Percentiles rank a stretch among this genome's conserved stretches.
Evolutionary conservation across 441 rosid genomes (phyloP).

Genomic region (Eutrema salsugineum): DNA sequence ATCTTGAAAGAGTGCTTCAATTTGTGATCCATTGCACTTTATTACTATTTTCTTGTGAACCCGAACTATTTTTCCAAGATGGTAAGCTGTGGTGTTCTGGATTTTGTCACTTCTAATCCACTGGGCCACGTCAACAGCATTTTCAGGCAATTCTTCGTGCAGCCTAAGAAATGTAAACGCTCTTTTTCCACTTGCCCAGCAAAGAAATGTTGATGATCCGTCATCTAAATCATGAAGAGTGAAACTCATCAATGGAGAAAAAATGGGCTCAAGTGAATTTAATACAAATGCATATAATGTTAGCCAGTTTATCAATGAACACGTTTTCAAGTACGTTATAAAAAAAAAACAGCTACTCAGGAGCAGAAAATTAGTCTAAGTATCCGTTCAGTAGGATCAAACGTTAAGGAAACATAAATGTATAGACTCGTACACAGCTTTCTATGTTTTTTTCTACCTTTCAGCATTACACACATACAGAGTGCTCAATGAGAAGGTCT

Average conservation of each 20-base stretch:
- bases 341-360: background rate
- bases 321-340: background rate
- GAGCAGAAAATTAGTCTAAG: background rate
- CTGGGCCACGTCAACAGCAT: slow-evolving; percentile 39
- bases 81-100: slow-evolving; percentile 39
- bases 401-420: background rate
- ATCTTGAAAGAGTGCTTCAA: slow-evolving; percentile 59
- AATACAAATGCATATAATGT: background rate
- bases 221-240: slow-evolving; percentile 50
- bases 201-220: slow-evolving; percentile 75
- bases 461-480: background rate
- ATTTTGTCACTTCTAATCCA: slow-evolving; percentile 35
- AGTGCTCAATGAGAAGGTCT: background rate
- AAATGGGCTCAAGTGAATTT: background rate
- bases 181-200: slow-evolving; percentile 75
- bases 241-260: background rate
- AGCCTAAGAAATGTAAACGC: slow-evolving; percentile 72
- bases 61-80: slow-evolving; percentile 56
- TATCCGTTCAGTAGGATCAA: background rate
- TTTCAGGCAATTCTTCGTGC: slow-evolving; percentile 47
- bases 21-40: slow-evolving; percentile 47
- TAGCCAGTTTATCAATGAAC: background rate
- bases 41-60: slow-evolving; percentile 53
- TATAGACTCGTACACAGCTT: background rate
- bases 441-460: background rate